Conservation (phyloP, 2,329 filamentous ascomycete species). For the Ophiosphaerella korrae region DNA sequence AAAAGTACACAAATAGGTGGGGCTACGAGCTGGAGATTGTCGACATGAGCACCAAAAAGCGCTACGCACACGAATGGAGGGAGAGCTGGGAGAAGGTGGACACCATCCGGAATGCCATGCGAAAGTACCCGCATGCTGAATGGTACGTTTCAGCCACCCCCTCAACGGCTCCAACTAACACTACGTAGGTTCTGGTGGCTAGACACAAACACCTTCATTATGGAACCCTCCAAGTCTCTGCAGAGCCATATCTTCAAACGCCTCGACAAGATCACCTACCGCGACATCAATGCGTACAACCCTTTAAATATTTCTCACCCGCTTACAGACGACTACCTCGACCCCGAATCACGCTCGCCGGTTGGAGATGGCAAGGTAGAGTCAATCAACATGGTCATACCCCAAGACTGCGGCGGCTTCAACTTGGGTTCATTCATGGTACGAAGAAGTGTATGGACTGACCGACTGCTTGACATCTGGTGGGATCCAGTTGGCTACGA, state of each 20-base stretch:
- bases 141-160: slow-evolving; percentile 66
- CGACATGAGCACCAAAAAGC: slow-evolving; percentile 98
- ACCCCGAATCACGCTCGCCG: slow-evolving; percentile 71
- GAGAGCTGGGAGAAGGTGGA: slow-evolving; percentile 99
- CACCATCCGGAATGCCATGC: slow-evolving; percentile 83
- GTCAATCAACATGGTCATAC: slow-evolving; percentile 85
- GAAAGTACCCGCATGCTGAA: slow-evolving; percentile 93
- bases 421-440: slow-evolving; percentile 97
- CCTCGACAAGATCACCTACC: slow-evolving; percentile 76
- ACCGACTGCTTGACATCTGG: slow-evolving; percentile 92
- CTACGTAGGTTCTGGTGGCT: slow-evolving; percentile 97
- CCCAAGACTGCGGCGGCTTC: slow-evolving; percentile 95
- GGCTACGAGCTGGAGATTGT: slow-evolving; percentile 96
- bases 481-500: slow-evolving; percentile 98
- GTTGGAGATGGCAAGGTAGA: slow-evolving; percentile 76
- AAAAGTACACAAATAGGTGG: slow-evolving; percentile 83
- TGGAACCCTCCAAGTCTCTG: slow-evolving; percentile 91
- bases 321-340: slow-evolving; percentile 73
- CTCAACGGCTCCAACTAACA: slow-evolving; percentile 29
- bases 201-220: slow-evolving; percentile 95
- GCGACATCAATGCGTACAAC: slow-evolving; percentile 96
- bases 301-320: slow-evolving; percentile 93
- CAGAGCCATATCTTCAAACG: slow-evolving; percentile 89
- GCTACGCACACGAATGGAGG: slow-evolving; percentile 98
- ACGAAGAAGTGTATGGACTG: slow-evolving; percentile 83